A percentile compares a stretch with the other conserved stretches of the same genome.
phyloP scores from a whole-genome alignment of 441 rosid genomes.

The Pelargonium exstipulatum region DNA sequence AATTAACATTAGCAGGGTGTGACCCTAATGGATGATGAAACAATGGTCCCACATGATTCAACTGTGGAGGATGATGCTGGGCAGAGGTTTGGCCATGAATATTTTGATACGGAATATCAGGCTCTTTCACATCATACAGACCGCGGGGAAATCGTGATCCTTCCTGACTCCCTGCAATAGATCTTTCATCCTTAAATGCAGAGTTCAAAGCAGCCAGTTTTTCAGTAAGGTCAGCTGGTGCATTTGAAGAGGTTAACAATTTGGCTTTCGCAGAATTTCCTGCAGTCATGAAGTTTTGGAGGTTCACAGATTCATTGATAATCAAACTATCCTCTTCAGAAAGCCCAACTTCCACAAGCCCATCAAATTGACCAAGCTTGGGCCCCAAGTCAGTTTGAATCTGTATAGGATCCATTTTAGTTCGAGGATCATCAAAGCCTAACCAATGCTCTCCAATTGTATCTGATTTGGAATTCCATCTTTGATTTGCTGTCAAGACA shows the following conservation, averaged over 20 bases:
- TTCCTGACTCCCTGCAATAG: slow-evolving; percentile 48
- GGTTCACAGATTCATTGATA: slow-evolving; percentile 32
- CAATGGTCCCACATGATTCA: slow-evolving; percentile 51
- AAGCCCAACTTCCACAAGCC: slow-evolving; percentile 32
- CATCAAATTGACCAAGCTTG: slow-evolving; percentile 37
- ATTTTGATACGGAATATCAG: slow-evolving; percentile 39
- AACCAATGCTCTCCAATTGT: slow-evolving; percentile 39
- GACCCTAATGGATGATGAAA: slow-evolving; percentile 50
- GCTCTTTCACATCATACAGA: slow-evolving; percentile 45
- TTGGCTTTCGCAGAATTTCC: slow-evolving; percentile 48
- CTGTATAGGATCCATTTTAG: slow-evolving; percentile 37
- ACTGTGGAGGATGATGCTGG: slow-evolving; percentile 44
- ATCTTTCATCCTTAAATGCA: slow-evolving; percentile 48
- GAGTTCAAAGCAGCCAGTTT: slow-evolving; percentile 58
- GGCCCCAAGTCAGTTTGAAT: slow-evolving; percentile 38
- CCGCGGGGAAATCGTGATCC: slow-evolving; percentile 41
- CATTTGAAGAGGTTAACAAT: slow-evolving; percentile 31
- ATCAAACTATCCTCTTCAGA: slow-evolving; percentile 59
- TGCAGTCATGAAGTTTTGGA: slow-evolving; percentile 32
- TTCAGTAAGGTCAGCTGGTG: slow-evolving; percentile 43
- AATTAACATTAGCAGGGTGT: slow-evolving; percentile 47
- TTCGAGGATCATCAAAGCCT: slow-evolving; percentile 41
- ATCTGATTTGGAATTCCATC: slow-evolving; percentile 38
- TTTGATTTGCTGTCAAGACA: slow-evolving; percentile 37
- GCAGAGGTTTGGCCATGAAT: slow-evolving; percentile 40